These are phyloP conservation scores for Lodderomyces pseudojiufengensis DNA, from an alignment of 1,139 yeast species.

Conservation along the genomic window DNA sequence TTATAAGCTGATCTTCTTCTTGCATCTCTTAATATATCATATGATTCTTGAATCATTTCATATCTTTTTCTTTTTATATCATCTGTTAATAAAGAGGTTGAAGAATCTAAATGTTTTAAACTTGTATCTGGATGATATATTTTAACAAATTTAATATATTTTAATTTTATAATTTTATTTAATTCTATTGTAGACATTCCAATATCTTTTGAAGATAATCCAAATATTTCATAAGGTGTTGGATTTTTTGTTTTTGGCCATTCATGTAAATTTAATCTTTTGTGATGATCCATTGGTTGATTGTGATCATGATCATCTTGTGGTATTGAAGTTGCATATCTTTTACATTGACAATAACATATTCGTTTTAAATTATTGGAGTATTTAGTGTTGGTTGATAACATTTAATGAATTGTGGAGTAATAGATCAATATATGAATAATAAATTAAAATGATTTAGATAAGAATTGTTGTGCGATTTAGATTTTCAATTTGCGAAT, in stretches of 20 bases:
- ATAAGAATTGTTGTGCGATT: too few relatives aligned
- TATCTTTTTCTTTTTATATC: slow-evolving; percentile 57
- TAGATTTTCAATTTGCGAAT: too few relatives aligned
- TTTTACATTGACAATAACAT: slow-evolving; percentile 3
- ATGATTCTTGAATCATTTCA: slow-evolving; percentile 69
- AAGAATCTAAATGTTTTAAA: slow-evolving; percentile 21
- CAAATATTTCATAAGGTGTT: slow-evolving; percentile 72
- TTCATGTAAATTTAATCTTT: slow-evolving; percentile 14
- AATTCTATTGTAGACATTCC: slow-evolving; percentile 24
- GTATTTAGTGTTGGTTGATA: background rate
- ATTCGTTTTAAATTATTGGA: background rate
- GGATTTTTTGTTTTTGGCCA: slow-evolving; percentile 68
- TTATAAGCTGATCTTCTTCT: slow-evolving; percentile 33
- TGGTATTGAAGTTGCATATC: slow-evolving; percentile 6
- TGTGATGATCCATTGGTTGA: slow-evolving; percentile 14
- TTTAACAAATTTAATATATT: slow-evolving; percentile 67
- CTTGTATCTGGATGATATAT: slow-evolving; percentile 81
- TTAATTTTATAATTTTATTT: slow-evolving; percentile 45
- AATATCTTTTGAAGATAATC: slow-evolving; percentile 23
- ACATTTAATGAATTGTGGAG: background rate
- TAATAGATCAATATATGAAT: background rate
- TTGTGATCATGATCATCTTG: slow-evolving; percentile 1
- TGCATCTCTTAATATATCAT: slow-evolving; percentile 64
- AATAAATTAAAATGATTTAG: too few relatives aligned
- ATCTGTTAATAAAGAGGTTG: slow-evolving; percentile 26